Base-by-base conservation (phyloP, 306 rosid genomes). In the Cucurbita ficifolia region DNA sequence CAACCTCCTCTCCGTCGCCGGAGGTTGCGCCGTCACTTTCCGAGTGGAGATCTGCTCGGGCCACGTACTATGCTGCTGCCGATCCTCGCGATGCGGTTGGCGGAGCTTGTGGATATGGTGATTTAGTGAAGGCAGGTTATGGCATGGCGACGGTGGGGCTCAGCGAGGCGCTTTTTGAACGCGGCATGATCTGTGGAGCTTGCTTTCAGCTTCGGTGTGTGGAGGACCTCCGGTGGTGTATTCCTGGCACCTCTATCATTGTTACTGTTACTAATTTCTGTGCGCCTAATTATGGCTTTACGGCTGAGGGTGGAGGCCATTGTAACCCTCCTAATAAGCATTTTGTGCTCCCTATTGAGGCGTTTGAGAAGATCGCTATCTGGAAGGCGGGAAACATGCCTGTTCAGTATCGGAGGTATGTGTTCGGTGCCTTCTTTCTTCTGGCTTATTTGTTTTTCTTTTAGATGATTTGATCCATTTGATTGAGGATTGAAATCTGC, bases 351-450 rank as follows among this genome's bases (percentile, higher is more conserved):
- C 98, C 98, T 11, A 90, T 93, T 62, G 97, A 93, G 76, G 93
- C 94, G 0, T 93, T 93, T 10, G 98, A 93, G 87, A 93, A 93
- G 87, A 93, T 93, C 77, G 98, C 98, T 46, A 87, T 93, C 11
- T 93, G 98, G 98, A 93, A 93, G 71, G 98, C 97, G 8, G 98
- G 97, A 2, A 93, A 93, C 79, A 93, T 90, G 98, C 94, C 97
- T 9, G 85, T 93, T 5, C 92, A 87, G 84, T 93, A 90, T 77
- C 96, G 98, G 40, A 87, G 98, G 98, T 93, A 50, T 10, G 33
- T 39, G 14, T 59, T 48, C 43, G 0, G 22, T 12, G 10, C 12
- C 38, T 42, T 45, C 36, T 18, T 11, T 54, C 73, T 39, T 46
- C 13, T 64, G 16, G 8, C n/a, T 46, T 17, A 10, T 13, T 12